These are phyloP conservation scores for Candida ovalis DNA, from an alignment of 805 yeast genomes.

Conservation along the genomic window DNA sequence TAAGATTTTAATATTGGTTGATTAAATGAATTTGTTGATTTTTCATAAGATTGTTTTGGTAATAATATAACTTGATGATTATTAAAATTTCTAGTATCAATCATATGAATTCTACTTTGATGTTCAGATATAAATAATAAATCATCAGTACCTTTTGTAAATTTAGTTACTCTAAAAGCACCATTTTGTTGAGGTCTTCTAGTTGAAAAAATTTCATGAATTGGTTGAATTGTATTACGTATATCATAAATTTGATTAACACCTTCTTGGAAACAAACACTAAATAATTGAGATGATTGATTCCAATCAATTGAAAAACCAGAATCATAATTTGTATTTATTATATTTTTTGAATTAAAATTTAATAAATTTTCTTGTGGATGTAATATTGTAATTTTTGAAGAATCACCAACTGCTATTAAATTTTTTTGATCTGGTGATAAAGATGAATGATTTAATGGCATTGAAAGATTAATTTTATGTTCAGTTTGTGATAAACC, in stretches of 20 bases:
- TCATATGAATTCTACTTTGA: conserved; percentile 78
- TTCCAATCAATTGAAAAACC: conserved; percentile 83
- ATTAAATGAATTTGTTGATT: conserved; percentile 14
- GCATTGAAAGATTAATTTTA: conserved; percentile 50
- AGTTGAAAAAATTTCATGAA: conserved; percentile 56
- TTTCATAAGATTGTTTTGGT: conserved; percentile 37
- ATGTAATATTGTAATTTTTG: conserved; percentile 56
- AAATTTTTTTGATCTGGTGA: conserved; percentile 60
- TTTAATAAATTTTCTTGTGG: conserved; percentile 30
- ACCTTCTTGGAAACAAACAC: conserved; percentile 86
- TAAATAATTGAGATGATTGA: conserved; percentile 68
- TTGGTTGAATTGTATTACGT: conserved; percentile 52
- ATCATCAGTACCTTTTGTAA: conserved; percentile 68
- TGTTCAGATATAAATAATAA: conserved; percentile 77
- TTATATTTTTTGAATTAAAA: conserved; percentile 33
- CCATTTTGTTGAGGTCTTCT: conserved; percentile 45
- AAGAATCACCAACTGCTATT: conserved; percentile 75
- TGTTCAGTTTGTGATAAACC: conserved; percentile 28
- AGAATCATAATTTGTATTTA: conserved; percentile 58
- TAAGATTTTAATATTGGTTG: conserved; percentile 29
- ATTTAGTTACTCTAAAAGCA: conserved; percentile 42
- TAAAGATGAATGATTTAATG: conserved; percentile 70
- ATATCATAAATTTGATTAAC: conserved; percentile 71
- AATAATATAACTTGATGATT: conserved; percentile 74
- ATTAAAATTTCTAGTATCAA: conserved; percentile 70